These are phyloP conservation scores for Lipomyces spencermartinsiae DNA, from an alignment of 805 yeast genomes.

Conservation along the genomic window DNA sequence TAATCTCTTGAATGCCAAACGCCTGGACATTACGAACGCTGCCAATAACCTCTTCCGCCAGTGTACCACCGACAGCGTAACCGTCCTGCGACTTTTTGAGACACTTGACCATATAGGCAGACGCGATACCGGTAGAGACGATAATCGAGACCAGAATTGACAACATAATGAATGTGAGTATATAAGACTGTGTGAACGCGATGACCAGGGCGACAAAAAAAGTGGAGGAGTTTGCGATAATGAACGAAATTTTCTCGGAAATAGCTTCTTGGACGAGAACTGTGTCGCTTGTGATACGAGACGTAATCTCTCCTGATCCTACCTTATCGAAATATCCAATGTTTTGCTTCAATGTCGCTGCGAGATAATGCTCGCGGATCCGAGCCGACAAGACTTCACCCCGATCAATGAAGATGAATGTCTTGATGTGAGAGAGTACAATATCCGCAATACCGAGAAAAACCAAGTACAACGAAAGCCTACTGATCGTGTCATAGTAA, in stretches of 20 bases:
- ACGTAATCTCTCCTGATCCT: constrained; percentile 53
- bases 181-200: constrained; percentile 49
- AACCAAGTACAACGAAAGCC: constrained; percentile 45
- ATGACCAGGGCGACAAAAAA: constrained; percentile 50
- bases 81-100: constrained; percentile 25
- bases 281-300: constrained; percentile 52
- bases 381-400: constrained; percentile 53
- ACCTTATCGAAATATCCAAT: constrained; percentile 52
- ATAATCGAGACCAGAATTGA: constrained; percentile 46
- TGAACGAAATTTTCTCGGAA: constrained; percentile 51
- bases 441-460: constrained; percentile 50
- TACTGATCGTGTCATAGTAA: constrained; percentile 20
- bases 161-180: constrained; percentile 48
- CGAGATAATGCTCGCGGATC: constrained; percentile 49
- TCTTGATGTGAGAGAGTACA: constrained; percentile 43
- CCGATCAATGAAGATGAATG: constrained; percentile 48
- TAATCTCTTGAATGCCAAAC: constrained; percentile 49
- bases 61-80: constrained; percentile 38
- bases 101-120: constrained; percentile 41
- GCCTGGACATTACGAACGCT: constrained; percentile 51
- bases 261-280: constrained; percentile 52
- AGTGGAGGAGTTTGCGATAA: constrained; percentile 49
- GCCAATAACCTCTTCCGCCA: constrained; percentile 51
- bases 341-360: constrained; percentile 50
- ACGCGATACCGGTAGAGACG: constrained; percentile 43